phyloP scores from a whole-genome alignment of 495 filamentous ascomycete genomes.

The Antarctomyces pellizariae region DNA sequence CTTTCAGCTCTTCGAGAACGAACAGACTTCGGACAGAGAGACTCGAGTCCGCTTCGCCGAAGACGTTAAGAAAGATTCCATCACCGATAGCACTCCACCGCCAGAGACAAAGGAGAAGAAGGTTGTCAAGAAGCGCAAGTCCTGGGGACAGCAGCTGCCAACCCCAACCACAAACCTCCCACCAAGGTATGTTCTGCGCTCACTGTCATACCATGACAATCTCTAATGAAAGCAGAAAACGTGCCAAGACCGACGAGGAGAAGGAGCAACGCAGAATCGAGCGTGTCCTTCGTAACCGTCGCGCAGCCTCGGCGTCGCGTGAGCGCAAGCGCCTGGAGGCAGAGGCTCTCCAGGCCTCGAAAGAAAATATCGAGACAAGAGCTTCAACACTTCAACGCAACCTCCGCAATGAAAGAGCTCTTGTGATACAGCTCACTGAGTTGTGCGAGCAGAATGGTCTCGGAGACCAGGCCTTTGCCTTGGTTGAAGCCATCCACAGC shows the following conservation, averaged over 20 bases:
- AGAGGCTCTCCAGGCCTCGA: conserved; percentile 64
- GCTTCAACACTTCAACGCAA: too few relatives aligned
- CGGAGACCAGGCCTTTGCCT: conserved; percentile 39
- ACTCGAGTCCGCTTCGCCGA: too few relatives aligned
- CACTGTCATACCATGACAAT: conserved; percentile 2
- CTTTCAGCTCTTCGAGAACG: too few relatives aligned
- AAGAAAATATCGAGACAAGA: conserved; percentile 37
- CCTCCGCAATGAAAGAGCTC: conserved; percentile 45
- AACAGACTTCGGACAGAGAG: too few relatives aligned
- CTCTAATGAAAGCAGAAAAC: conserved; percentile 37
- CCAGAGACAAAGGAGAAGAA: conserved; percentile 47
- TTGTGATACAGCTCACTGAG: conserved; percentile 38
- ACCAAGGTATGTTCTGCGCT: conserved; percentile 41
- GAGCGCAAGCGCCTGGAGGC: conserved; percentile 91
- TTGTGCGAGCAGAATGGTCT: conserved; percentile 41
- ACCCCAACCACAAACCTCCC: conserved; percentile 93
- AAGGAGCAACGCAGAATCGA: conserved; percentile 97
- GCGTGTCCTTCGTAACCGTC: conserved; percentile 85
- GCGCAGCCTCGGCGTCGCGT: conserved; percentile 83
- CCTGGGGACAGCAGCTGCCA: conserved; percentile 93
- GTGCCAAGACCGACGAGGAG: conserved; percentile 95
- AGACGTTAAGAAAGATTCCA: too few relatives aligned
- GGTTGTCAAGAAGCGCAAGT: conserved; percentile 86
- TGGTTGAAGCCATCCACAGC: conserved; percentile 27
- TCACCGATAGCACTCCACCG: too few relatives aligned